phyloP scores from a whole-genome alignment of 2,329 filamentous ascomycete genomes.

The Calycina marina region DNA sequence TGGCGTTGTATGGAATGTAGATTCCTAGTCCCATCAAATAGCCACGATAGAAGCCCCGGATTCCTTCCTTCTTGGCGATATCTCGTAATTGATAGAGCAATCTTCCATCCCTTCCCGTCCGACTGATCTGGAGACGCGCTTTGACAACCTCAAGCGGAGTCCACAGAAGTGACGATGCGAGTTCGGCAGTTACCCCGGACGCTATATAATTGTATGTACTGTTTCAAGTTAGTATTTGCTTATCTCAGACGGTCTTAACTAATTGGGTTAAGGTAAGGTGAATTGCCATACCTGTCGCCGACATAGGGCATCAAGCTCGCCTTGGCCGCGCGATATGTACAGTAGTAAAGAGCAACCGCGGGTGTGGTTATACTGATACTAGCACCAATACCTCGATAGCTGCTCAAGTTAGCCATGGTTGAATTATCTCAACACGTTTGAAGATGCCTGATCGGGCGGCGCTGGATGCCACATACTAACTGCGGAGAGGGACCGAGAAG shows the following conservation, averaged over 20 bases:
- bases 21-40: conserved; percentile 11
- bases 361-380: conserved; percentile 11
- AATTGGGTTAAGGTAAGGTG: no score
- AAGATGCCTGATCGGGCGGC: no score
- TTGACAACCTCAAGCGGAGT: conserved; percentile 14
- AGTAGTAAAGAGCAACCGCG: conserved; percentile 10
- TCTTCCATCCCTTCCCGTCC: conserved; percentile 8
- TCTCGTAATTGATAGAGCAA: conserved; percentile 9
- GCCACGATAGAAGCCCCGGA: conserved; percentile 11
- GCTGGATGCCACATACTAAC: no score
- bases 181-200: conserved; percentile 9
- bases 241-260: no score
- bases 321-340: conserved; percentile 9
- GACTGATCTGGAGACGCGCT: conserved; percentile 11
- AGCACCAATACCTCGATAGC: conserved; percentile 13
- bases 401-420: no score
- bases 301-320: conserved; percentile 9
- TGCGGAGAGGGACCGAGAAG: conserved; percentile 9
- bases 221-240: not conserved
- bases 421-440: no score
- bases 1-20: conserved; percentile 11
- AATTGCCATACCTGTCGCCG: no score
- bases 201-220: conserved; percentile 8
- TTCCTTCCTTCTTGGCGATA: conserved; percentile 10
- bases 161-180: conserved; percentile 10